Evolutionary conservation across 1,284 basidiomycete genomes (phyloP).

Genomic region (Puccinia horiana): DNA sequence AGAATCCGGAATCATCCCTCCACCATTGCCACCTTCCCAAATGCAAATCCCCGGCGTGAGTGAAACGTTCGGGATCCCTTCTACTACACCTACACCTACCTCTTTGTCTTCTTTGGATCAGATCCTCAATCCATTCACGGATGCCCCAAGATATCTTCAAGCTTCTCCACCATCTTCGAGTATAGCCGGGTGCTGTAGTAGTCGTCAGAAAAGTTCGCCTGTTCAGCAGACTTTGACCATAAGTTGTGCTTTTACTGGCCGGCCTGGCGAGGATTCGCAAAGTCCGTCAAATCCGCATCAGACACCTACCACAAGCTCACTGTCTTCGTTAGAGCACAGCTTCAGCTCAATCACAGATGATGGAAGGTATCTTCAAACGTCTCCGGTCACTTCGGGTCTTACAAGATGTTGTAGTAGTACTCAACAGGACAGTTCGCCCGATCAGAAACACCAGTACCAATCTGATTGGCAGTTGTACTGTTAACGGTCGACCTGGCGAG

Average conservation of each 20-base stretch:
- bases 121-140: not conserved
- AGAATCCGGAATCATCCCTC: not conserved
- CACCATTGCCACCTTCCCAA: not conserved
- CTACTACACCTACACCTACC: not conserved
- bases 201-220: not conserved
- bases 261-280: too few species aligned
- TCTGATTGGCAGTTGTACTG: not conserved
- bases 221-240: too few species aligned
- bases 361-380: not conserved
- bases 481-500: not conserved
- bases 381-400: not conserved
- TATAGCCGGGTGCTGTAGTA: not conserved
- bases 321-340: not conserved
- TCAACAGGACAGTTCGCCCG: not conserved
- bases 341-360: not conserved
- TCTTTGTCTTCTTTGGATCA: not conserved
- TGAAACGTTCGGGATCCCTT: not conserved
- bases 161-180: not conserved
- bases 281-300: too few species aligned
- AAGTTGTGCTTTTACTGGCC: too few species aligned
- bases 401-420: not conserved
- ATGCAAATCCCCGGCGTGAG: slow-evolving; percentile 10
- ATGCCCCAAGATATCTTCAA: not conserved
- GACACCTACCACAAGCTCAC: not conserved
- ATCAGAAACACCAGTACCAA: not conserved